Base-by-base conservation (phyloP, 257 asterid genomes). In the Lantana camara region DNA sequence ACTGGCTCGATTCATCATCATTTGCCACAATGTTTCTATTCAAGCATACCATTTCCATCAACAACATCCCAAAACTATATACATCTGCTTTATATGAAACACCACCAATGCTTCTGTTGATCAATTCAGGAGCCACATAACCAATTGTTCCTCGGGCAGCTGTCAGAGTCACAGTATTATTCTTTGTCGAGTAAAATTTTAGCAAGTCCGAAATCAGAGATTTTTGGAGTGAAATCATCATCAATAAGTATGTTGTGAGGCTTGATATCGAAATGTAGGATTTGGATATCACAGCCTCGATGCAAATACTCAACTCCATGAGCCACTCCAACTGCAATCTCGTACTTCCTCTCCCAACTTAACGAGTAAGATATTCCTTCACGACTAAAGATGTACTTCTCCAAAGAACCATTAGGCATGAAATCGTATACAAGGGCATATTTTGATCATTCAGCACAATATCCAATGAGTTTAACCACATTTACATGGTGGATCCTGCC, bases 401-500 rank as follows among this genome's bases (percentile, higher is more conserved):
- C 69, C 3, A 77, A 79, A 4, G 79, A 77, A 29, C 79, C 79
- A n/a, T 77, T 77, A 10, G 79, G 70, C 79, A 68, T 73, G 76
- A 68, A 76, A 9, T 76, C 78, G 4, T 62, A 72, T 12, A 72
- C 63, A 42, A 72, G 75, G 57, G 81, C 75, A 7, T 67, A 9
- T 7, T 72, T 64, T 3, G 73, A 71, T 40, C 69, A 4, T 16
- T 68, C 70, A 4, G 38, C 70, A 35, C 71, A 69, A 50, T 58
- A 69, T 12, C 77, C 79, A 22, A 77, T 72, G 4, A 77, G 74
- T 27, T 38, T 60, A 35, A 77, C 74, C 17, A 77, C 69, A 34
- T 77, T 77, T 22, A 73, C 70, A 23, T 73, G 79, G 40, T 73
- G 82, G 22, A 77, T 77, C 57, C 79, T 77, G 57, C 82, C 79